Evolutionary conservation across 495 filamentous ascomycete genomes (phyloP), one percentile per base, ranked within the genome.

Genomic region (Penicillium herquei): DNA sequence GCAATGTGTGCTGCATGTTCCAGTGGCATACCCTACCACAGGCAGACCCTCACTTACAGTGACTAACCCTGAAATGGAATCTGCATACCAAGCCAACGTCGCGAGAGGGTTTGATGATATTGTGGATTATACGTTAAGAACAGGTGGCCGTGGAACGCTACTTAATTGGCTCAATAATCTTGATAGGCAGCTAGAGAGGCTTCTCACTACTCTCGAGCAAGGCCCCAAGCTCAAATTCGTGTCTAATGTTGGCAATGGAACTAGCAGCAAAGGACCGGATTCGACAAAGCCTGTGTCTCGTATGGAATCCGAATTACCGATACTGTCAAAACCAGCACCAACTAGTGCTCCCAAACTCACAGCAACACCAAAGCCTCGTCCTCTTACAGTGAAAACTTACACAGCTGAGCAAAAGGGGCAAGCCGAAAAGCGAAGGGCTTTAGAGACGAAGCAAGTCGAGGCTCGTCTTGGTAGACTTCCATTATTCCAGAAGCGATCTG

Each of bases 161-260:
- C 74, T 96, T 31, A 73, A 74, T 30, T 76, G 90, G 59, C 75
- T 88, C 54, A 92, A 92, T 61, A 78, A 74, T 8, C 75, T 96
- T 6, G 91, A 96, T 63, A 85, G 79, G 62, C 78, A 84, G 47
- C 77, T 96, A 3, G 92, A 96, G 62, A 67, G 70, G 4, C 80
- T 96, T 21, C 73, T 96, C 34, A 83, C 83, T 0, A 84, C 84
- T 1, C 81, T 84, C 32, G 78, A 86, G 57, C 89, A 90, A 70
- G 86, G 83, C 6, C 89, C 89, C 42, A 94, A 87, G 14, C 78
- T 96, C 35, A 96, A 86, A 57, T 77, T 96, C 53, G 79, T 92
- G 1, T 76, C 84, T 0, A 94, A 95, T 67, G 18, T 66, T 47
- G 63, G 65, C 17, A 40, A 53, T 35, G 33, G 30, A 7, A 26